Conservation (phyloP, 2,329 filamentous ascomycete genomes). For the Phaeosphaeria sp. region DNA sequence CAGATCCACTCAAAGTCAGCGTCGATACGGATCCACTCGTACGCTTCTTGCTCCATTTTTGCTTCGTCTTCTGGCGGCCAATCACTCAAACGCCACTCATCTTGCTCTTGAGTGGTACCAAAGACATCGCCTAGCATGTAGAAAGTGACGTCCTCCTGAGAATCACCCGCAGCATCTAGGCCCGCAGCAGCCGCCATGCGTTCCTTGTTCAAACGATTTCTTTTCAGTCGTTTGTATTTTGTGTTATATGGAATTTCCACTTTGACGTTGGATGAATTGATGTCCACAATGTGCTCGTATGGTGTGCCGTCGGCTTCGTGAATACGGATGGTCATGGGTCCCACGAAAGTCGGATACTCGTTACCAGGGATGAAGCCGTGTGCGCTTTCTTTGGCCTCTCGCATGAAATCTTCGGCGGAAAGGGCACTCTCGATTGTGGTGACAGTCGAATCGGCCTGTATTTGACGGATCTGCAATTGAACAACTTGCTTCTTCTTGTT, state of each 20-base stretch:
- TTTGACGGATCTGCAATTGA: conserved; percentile 85
- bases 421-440: conserved; percentile 51
- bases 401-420: conserved; percentile 77
- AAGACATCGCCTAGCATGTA: conserved; percentile 94
- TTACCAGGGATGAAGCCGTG: conserved; percentile 72
- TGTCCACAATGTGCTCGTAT: conserved; percentile 97
- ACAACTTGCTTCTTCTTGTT: conserved; percentile 98
- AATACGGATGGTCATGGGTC: conserved; percentile 96
- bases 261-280: conserved; percentile 82
- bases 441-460: conserved; percentile 38
- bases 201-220: conserved; percentile 82
- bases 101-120: conserved; percentile 78
- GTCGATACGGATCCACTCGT: conserved; percentile 98
- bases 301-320: conserved; percentile 98
- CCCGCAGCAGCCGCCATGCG: conserved; percentile 69
- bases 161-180: conserved; percentile 67
- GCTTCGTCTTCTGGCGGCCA: conserved; percentile 90
- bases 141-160: conserved; percentile 79
- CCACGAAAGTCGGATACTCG: conserved; percentile 83
- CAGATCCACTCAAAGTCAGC: conserved; percentile 99
- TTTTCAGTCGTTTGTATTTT: conserved; percentile 96
- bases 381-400: conserved; percentile 81
- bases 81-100: conserved; percentile 83
- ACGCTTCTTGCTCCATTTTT: conserved; percentile 93
- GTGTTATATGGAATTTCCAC: conserved; percentile 99